Percentiles rank a stretch among this genome's conserved stretches.
These are phyloP conservation scores for Agapanthus africanus DNA, from an alignment of 106 monocot species.

Conservation along the genomic window DNA sequence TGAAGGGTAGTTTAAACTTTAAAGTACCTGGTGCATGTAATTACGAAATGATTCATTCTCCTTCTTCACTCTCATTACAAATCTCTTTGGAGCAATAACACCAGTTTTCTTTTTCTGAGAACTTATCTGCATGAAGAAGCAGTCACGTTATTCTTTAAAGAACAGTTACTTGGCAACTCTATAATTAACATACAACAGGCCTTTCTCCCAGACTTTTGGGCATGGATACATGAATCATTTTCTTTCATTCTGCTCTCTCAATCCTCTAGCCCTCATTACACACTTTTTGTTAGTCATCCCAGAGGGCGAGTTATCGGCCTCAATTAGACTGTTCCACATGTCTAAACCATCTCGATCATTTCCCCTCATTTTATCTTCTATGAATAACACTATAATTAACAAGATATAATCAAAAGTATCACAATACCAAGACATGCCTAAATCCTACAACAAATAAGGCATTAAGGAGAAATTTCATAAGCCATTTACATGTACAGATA, in stretches of 20 bases:
- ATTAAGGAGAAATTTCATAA: not conserved
- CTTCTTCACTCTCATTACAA: slow-evolving; percentile 84
- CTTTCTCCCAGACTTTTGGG: no score
- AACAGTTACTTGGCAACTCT: not conserved
- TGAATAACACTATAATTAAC: no score
- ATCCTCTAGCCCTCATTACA: no score
- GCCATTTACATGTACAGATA: not conserved
- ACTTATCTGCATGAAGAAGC: slow-evolving; percentile 50
- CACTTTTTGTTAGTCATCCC: no score
- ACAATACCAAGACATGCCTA: not conserved
- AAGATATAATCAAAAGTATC: not conserved
- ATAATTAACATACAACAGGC: not conserved
- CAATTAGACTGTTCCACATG: no score
- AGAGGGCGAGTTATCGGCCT: no score
- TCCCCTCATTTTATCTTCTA: no score
- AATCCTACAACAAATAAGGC: not conserved
- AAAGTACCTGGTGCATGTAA: slow-evolving; percentile 86
- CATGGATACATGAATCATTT: no score
- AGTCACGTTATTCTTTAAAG: not conserved
- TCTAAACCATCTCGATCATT: no score
- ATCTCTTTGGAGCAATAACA: slow-evolving; percentile 72
- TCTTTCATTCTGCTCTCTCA: no score
- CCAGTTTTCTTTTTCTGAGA: slow-evolving; percentile 90
- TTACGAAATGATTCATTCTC: slow-evolving; percentile 73
- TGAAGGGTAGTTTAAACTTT: no score